Percentiles rank a stretch among this genome's conserved stretches.
Conservation (phyloP, 2,329 filamentous ascomycete species). For the Exophiala bonariae region DNA sequence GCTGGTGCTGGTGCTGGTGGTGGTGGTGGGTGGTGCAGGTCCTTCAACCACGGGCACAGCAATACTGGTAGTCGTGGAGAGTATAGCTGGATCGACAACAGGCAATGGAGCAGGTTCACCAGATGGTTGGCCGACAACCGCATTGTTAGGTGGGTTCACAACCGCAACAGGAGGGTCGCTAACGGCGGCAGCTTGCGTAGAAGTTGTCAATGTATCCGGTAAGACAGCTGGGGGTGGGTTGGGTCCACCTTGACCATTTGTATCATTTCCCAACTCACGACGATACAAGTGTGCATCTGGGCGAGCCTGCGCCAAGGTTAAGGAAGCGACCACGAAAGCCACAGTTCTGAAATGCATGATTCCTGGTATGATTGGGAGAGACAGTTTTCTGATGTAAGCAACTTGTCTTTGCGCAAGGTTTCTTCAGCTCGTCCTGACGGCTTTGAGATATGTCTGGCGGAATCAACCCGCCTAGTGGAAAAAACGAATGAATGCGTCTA, state of each 20-base stretch:
- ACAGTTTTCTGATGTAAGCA: too few species aligned
- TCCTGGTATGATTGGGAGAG: too few species aligned
- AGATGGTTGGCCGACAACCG: too few species aligned
- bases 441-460: constrained; percentile 5
- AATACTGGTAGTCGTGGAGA: too few species aligned
- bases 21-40: too few species aligned
- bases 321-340: constrained; percentile 16
- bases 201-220: not conserved
- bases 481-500: constrained; percentile 11
- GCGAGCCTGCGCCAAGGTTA: constrained; percentile 21
- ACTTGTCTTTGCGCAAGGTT: constrained; percentile 8
- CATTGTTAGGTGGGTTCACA: not conserved
- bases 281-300: constrained; percentile 11
- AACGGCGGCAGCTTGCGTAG: not conserved
- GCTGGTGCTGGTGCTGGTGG: too few species aligned
- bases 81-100: too few species aligned
- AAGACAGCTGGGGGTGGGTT: constrained; percentile 1
- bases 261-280: constrained; percentile 15
- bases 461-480: constrained; percentile 15
- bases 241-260: constrained; percentile 1
- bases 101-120: too few species aligned
- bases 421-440: constrained; percentile 1
- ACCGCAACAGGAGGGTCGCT: not conserved
- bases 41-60: too few species aligned
- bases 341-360: constrained; percentile 21